Evolutionary conservation across 2,329 filamentous ascomycete species (phyloP), one percentile per base, ranked within the genome.

Genomic region (Beauveria medogensis): DNA sequence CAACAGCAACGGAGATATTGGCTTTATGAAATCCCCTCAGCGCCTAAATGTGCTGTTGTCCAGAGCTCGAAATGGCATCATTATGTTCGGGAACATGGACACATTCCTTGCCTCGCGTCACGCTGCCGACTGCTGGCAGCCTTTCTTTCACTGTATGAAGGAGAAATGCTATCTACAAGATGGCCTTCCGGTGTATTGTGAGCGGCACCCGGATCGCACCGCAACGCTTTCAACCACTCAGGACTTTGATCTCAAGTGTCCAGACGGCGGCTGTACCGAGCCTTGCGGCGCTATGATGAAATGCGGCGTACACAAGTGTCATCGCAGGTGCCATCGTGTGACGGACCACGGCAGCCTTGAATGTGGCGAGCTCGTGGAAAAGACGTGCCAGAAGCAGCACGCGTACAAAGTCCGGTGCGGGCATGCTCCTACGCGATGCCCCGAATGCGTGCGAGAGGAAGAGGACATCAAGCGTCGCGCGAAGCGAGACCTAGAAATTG

Each of bases 41-140:
- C 78, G 89, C 1, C 69, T 91, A 0, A 91, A 91, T 22, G 89
- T 92, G 0, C 71, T 92, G 2, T 71, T 90, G 1, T 88, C 88
- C 0, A 76, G 89, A 62, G 88, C 89, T 0, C 78, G 86, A 1
- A 75, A 88, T 59, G 81, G 77, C 0, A 69, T 92, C 18, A 81
- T 91, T n/a, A 76, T 92, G 64, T 81, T 91, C 50, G 87, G 89
- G 0, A 90, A 90, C 67, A 79, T 84, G 59, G 72, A 82, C 0
- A 92, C 89, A 0, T 91, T 91, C 65, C 78, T 83, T 67, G 73
- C 75, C 2, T 82, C 85, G 1, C 77, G 75, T 46, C 69, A 67
- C 18, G 70, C 69, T 1, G 61, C 65, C 0, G 60, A 66, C 0
- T 71, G 81, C 0, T 91, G 88, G 88, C 65, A 65, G 0, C 76